Evolutionary conservation across 108 stramenopile species (phyloP).

Genomic region (Fragilariopsis cylindrus): DNA sequence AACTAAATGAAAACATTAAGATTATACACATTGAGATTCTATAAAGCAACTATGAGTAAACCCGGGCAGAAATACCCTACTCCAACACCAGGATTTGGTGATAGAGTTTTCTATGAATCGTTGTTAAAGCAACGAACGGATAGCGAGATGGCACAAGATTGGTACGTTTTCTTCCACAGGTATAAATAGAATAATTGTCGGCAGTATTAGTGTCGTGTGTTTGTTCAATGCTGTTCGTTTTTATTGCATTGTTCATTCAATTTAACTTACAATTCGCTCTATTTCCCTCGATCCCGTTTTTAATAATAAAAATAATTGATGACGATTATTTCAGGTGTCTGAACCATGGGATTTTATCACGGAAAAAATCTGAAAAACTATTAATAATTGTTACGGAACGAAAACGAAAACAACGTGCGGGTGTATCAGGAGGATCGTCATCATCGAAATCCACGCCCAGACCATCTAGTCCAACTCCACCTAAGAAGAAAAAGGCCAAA

Average conservation of each 20-base stretch:
- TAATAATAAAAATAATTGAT: background rate
- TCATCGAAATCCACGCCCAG: background rate
- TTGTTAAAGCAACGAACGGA: slow-evolving; percentile 73
- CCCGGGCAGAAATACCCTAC: slow-evolving; percentile 88
- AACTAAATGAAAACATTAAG: background rate
- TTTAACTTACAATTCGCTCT: background rate
- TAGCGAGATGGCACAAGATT: slow-evolving; percentile 87
- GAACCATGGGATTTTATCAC: slow-evolving; percentile 71
- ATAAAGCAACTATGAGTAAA: slow-evolving; percentile 25
- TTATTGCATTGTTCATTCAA: background rate
- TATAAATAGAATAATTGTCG: background rate
- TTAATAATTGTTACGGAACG: slow-evolving; percentile 54
- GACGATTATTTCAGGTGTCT: slow-evolving; percentile 56
- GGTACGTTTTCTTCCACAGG: slow-evolving; percentile 40
- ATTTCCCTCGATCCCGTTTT: background rate
- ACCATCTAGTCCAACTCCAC: slow-evolving; percentile 19
- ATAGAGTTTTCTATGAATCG: slow-evolving; percentile 82
- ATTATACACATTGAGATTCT: background rate
- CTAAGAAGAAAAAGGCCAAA: slow-evolving; percentile 58
- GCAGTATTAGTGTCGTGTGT: background rate
- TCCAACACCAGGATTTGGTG: slow-evolving; percentile 81
- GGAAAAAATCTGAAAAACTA: slow-evolving; percentile 65
- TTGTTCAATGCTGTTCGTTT: background rate
- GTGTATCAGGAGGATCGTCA: slow-evolving; percentile 14
- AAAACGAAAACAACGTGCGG: slow-evolving; percentile 46